Conservation (phyloP, 148 eudicot genomes). For the Pouteria glomerata region DNA sequence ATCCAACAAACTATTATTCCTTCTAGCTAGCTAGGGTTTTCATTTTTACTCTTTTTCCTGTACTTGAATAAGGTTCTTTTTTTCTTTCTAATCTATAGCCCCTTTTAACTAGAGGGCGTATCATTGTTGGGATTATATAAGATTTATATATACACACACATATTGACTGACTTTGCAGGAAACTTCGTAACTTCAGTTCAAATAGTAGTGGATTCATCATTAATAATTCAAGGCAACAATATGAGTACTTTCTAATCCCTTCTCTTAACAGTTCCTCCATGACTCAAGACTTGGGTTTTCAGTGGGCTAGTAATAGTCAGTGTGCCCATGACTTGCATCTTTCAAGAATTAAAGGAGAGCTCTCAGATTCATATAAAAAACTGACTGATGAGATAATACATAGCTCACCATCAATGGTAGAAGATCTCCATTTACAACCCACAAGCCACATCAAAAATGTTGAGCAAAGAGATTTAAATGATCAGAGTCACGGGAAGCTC, state of each 20-base stretch:
- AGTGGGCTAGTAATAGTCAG: constrained; percentile 22
- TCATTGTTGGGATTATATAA: background rate
- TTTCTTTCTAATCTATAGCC: too few relatives aligned
- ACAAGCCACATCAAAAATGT: constrained; percentile 20
- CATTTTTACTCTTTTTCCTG: too few relatives aligned
- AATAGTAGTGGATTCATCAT: constrained; percentile 19
- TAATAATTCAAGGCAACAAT: constrained; percentile 12
- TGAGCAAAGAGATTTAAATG: constrained; percentile 14
- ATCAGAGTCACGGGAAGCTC: constrained; percentile 25
- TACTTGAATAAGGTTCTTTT: too few relatives aligned
- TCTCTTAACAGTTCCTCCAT: constrained; percentile 21
- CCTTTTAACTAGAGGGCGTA: background rate
- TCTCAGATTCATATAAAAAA: constrained; percentile 23
- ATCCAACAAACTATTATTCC: too few relatives aligned
- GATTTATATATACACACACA: background rate
- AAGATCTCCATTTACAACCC: constrained; percentile 18
- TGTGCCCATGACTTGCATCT: too few relatives aligned
- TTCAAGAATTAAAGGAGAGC: too few relatives aligned
- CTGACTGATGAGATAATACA: constrained; percentile 41
- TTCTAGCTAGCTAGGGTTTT: too few relatives aligned
- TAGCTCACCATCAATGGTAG: constrained; percentile 25
- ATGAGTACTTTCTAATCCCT: constrained; percentile 21
- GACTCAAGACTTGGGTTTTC: constrained; percentile 48
- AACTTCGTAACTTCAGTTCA: constrained; percentile 26
- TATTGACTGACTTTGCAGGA: constrained; percentile 28